Conservation (phyloP, 441 rosid genomes). For the Oxalis stricta region DNA sequence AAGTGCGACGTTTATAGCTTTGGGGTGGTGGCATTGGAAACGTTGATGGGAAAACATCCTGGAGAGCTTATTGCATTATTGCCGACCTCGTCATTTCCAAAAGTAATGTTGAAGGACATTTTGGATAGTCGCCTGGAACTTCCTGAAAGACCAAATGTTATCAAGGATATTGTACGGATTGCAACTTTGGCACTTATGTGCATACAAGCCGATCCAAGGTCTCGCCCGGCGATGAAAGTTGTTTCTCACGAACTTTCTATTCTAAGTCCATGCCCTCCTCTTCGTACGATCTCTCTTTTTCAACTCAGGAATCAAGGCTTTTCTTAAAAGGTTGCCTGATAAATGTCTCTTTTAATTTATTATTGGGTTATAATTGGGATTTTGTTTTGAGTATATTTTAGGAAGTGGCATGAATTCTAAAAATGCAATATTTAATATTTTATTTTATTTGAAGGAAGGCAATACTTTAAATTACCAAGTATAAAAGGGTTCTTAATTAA, state of each 20-base stretch:
- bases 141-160: neutral
- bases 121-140: slow-evolving; percentile 3
- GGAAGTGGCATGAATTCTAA: too few relatives aligned
- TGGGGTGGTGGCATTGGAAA: slow-evolving; percentile 15
- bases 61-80: slow-evolving; percentile 5
- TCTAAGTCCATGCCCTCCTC: neutral
- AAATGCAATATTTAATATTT: too few relatives aligned
- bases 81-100: neutral
- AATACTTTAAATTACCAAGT: too few relatives aligned
- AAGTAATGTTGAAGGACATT: slow-evolving; percentile 3
- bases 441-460: too few relatives aligned
- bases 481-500: too few relatives aligned
- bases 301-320: neutral
- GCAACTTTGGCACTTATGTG: slow-evolving; percentile 2
- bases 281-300: neutral
- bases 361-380: too few relatives aligned
- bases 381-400: too few relatives aligned
- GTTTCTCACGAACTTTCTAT: slow-evolving; percentile 1
- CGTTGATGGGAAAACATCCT: slow-evolving; percentile 18
- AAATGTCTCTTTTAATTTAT: too few relatives aligned
- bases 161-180: neutral
- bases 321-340: too few relatives aligned
- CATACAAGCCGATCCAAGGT: neutral
- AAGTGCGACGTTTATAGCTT: slow-evolving; percentile 14
- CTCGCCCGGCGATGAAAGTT: slow-evolving; percentile 9